These are phyloP conservation scores for Bipolaris sorokiniana DNA, from an alignment of 2,329 filamentous ascomycete species.

Conservation along the genomic window DNA sequence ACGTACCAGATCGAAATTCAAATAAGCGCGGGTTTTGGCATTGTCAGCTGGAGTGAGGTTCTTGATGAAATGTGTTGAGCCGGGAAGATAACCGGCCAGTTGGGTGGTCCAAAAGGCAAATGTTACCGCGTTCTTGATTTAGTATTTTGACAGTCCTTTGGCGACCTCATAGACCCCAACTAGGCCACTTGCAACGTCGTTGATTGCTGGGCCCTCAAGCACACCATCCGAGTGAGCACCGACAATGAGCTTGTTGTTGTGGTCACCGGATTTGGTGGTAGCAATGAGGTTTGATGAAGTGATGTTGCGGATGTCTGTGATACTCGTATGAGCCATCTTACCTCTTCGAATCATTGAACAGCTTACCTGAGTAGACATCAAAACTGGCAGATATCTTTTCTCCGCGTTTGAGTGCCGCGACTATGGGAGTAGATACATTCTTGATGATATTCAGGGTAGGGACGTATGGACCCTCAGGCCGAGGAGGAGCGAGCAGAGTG, in stretches of 20 bases:
- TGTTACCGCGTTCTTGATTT: background rate
- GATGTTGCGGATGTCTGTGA: too few relatives aligned
- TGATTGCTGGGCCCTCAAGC: conserved; percentile 50
- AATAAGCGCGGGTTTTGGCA: background rate
- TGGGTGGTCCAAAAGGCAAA: background rate
- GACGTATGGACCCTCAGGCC: conserved; percentile 62
- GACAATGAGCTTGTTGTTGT: conserved; percentile 56
- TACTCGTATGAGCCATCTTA: background rate
- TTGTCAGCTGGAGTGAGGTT: background rate
- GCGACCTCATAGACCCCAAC: conserved; percentile 26
- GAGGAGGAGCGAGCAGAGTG: conserved; percentile 68
- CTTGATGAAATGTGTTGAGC: background rate
- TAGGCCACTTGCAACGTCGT: conserved; percentile 52
- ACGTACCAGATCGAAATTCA: background rate
- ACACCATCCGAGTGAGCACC: conserved; percentile 61
- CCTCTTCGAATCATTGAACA: background rate
- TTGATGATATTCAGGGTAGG: conserved; percentile 72
- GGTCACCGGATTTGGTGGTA: background rate
- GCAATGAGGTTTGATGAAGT: too few relatives aligned
- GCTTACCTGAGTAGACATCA: conserved; percentile 15
- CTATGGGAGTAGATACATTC: background rate
- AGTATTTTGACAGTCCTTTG: background rate
- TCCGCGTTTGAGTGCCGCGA: background rate
- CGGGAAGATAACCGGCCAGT: background rate
- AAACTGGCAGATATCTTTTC: background rate